A percentile compares a stretch with the other conserved stretches of the same genome.
Evolutionary conservation across 2,329 filamentous ascomycete genomes (phyloP).

Genomic region (Samsoniella hepiali): DNA sequence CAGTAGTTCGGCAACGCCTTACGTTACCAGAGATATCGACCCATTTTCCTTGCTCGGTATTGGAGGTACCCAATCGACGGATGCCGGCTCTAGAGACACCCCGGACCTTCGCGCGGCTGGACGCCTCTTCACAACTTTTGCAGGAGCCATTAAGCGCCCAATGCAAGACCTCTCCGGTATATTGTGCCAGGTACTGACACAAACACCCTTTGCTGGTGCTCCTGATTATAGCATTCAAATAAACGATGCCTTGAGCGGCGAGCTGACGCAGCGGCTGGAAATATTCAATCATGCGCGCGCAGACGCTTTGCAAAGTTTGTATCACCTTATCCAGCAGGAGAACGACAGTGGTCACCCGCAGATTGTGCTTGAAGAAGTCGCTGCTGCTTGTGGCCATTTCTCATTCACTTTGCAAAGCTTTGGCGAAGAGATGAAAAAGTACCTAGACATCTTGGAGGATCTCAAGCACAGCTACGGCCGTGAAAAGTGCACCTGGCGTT

Average conservation of each 20-base stretch:
- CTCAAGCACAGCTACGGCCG: slow-evolving; percentile 66
- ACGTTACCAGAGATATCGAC: slow-evolving; percentile 1
- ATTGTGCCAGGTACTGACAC: slow-evolving; percentile 74
- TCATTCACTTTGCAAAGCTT: slow-evolving; percentile 84
- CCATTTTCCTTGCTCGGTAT: neutral
- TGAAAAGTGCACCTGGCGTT: slow-evolving; percentile 66
- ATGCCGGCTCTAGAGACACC: neutral
- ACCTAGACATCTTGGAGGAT: slow-evolving; percentile 76
- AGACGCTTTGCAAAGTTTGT: slow-evolving; percentile 70
- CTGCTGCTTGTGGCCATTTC: slow-evolving; percentile 89
- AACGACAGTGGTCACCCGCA: slow-evolving; percentile 65
- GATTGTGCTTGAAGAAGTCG: slow-evolving; percentile 88
- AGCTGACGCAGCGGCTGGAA: slow-evolving; percentile 69
- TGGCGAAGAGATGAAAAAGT: slow-evolving; percentile 77
- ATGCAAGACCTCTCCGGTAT: slow-evolving; percentile 89
- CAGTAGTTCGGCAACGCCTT: neutral
- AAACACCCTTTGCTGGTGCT: slow-evolving; percentile 69
- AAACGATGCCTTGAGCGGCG: slow-evolving; percentile 72
- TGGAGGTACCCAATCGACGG: neutral
- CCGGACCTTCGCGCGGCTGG: slow-evolving; percentile 6
- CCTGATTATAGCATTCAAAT: slow-evolving; percentile 65
- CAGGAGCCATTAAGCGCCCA: slow-evolving; percentile 76
- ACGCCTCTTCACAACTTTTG: slow-evolving; percentile 50
- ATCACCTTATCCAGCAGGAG: slow-evolving; percentile 67
- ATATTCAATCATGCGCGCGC: slow-evolving; percentile 70